phyloP scores from a whole-genome alignment of 2,329 filamentous ascomycete genomes.

The Leptographium wingfieldii region DNA sequence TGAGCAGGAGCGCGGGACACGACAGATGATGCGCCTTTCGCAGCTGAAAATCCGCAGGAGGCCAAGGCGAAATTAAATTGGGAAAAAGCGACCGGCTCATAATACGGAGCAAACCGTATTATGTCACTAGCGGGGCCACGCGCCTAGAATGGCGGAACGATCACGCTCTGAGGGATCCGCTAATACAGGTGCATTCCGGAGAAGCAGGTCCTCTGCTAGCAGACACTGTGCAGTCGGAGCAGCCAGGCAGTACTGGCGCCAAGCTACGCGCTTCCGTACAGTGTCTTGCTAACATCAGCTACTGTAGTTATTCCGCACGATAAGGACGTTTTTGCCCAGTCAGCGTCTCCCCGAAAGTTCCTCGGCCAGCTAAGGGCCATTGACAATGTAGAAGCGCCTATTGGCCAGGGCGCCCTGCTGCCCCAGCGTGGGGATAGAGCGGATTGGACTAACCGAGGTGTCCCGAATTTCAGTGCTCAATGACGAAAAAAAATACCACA shows the following conservation, averaged over 20 bases:
- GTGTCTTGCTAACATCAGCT: neutral
- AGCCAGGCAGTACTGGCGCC: neutral
- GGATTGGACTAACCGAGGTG: slow-evolving; percentile 13
- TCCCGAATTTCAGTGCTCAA: slow-evolving; percentile 14
- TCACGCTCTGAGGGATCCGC: neutral
- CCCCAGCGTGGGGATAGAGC: slow-evolving; percentile 2
- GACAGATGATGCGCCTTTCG: neutral
- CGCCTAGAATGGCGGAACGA: neutral
- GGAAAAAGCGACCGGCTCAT: neutral
- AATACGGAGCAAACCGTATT: neutral
- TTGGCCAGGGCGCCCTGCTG: slow-evolving; percentile 5
- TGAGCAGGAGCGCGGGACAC: neutral
- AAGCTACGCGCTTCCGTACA: neutral
- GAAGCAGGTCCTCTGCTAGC: neutral
- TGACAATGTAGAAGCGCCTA: slow-evolving; percentile 11
- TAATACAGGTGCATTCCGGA: neutral
- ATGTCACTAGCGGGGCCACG: neutral
- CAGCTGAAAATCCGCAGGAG: neutral
- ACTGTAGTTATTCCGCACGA: neutral
- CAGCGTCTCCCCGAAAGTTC: slow-evolving; percentile 11
- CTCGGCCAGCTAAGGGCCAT: slow-evolving; percentile 7
- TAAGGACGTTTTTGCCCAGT: slow-evolving; percentile 8
- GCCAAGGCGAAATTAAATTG: neutral
- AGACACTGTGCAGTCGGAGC: neutral
- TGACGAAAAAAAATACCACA: slow-evolving; percentile 6